A percentile compares a stretch with the other conserved stretches of the same genome.
Evolutionary conservation across 148 eudicot species (phyloP).

Genomic region (Rhododendron vialii): DNA sequence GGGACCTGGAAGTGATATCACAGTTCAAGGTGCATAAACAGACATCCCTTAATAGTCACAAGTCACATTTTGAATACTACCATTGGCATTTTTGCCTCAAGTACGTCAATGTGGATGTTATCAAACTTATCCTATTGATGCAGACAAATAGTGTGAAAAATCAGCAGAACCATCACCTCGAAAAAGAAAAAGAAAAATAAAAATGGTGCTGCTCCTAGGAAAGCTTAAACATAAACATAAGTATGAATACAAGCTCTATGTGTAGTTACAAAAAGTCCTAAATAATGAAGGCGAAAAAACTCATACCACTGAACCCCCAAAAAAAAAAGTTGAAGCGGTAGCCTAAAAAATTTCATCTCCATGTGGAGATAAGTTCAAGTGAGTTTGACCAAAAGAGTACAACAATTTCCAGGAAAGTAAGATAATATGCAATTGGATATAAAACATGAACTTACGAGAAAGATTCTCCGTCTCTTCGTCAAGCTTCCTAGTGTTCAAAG

Average conservation of each 20-base stretch:
- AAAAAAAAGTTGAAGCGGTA: too few relatives aligned
- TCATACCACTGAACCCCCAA: not conserved
- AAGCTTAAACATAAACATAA: not conserved
- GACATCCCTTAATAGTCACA: not conserved
- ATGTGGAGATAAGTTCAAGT: not conserved
- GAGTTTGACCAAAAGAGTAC: not conserved
- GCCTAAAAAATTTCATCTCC: not conserved
- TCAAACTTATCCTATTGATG: not conserved
- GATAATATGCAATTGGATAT: not conserved
- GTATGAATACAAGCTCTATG: not conserved
- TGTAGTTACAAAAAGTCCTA: not conserved
- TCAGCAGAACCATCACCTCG: not conserved
- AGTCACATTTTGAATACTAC: not conserved
- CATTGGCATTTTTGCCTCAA: not conserved
- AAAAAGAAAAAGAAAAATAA: not conserved
- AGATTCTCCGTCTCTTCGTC: constrained; percentile 96
- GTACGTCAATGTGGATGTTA: not conserved
- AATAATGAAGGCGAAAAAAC: not conserved
- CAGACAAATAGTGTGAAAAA: not conserved
- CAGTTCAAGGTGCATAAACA: not conserved
- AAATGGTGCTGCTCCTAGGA: not conserved
- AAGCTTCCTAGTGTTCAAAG: constrained; percentile 91
- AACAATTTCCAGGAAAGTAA: not conserved
- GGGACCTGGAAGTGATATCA: not conserved
- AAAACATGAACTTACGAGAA: constrained; percentile 59